Conservation (phyloP, 148 eudicot genomes). For the Silene uniflora region DNA sequence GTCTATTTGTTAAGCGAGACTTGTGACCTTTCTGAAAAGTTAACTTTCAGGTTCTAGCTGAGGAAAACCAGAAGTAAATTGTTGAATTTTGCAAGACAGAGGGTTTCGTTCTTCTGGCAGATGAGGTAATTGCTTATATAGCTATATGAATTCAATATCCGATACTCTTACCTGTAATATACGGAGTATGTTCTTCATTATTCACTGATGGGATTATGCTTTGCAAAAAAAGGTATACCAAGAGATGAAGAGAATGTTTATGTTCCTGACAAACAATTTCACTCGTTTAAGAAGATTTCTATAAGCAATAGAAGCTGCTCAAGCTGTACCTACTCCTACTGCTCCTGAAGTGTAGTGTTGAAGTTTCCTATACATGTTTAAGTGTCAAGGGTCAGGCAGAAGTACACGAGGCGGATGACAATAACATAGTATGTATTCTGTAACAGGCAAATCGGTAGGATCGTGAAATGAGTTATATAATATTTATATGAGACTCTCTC, state of each 20-base stretch:
- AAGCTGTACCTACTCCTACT: too few relatives aligned
- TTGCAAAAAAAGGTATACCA: constrained; percentile 72
- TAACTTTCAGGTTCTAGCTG: constrained; percentile 69
- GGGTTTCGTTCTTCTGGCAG: constrained; percentile 88
- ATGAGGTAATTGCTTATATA: constrained; percentile 48
- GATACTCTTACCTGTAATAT: neutral
- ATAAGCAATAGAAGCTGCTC: too few relatives aligned
- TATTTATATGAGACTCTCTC: too few relatives aligned
- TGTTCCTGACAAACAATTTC: too few relatives aligned
- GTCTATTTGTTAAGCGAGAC: neutral
- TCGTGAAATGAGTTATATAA: too few relatives aligned
- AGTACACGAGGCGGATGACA: too few relatives aligned
- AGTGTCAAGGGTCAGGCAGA: too few relatives aligned
- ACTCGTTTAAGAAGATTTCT: too few relatives aligned
- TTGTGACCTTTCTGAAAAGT: constrained; percentile 9
- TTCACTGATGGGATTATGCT: neutral
- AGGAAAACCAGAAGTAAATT: constrained; percentile 73
- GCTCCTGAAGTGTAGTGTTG: too few relatives aligned
- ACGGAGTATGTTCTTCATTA: neutral
- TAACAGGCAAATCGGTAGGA: too few relatives aligned
- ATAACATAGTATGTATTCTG: too few relatives aligned
- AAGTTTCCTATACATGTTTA: too few relatives aligned
- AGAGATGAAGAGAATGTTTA: constrained; percentile 89
- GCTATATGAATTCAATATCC: neutral
- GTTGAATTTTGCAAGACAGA: constrained; percentile 86